Conservation (phyloP, 129 eudicot species). For the Helichrysum umbraculigerum region DNA sequence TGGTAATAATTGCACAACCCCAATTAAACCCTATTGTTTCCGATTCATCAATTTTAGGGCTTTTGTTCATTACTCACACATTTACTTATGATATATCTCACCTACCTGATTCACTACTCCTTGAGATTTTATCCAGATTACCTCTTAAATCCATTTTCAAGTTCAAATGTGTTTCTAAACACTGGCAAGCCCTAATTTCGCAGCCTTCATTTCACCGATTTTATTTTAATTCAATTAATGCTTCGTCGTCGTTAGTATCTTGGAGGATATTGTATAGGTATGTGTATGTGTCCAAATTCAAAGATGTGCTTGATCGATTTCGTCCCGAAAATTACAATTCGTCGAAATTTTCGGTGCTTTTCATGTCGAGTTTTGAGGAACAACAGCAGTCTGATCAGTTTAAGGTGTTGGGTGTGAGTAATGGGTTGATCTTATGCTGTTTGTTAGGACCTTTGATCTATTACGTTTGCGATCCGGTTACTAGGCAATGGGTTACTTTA, state of each 20-base stretch:
- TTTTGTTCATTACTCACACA: constrained; percentile 26
- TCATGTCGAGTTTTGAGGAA: constrained; percentile 50
- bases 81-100: constrained; percentile 37
- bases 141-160: constrained; percentile 47
- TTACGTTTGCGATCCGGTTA: constrained; percentile 57
- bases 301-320: constrained; percentile 42
- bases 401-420: constrained; percentile 45
- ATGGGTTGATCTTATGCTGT: constrained; percentile 49
- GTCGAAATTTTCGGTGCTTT: constrained; percentile 38
- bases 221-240: constrained; percentile 20
- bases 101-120: constrained; percentile 39
- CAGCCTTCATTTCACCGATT: constrained; percentile 41
- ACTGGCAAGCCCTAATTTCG: constrained; percentile 45
- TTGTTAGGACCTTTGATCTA: constrained; percentile 51
- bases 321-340: constrained; percentile 49
- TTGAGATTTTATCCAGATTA: constrained; percentile 44
- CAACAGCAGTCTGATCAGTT: constrained; percentile 55
- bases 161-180: constrained; percentile 49
- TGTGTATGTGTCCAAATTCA: constrained; percentile 44
- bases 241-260: neutral
- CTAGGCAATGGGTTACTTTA: constrained; percentile 47
- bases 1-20: constrained; percentile 22
- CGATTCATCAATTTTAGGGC: constrained; percentile 29
- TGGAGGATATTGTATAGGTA: constrained; percentile 50
- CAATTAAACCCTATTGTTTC: constrained; percentile 9